Percentiles rank a stretch among this genome's conserved stretches.
Evolutionary conservation across 257 asterid species (phyloP).

Genomic region (Nicotiana attenuata): DNA sequence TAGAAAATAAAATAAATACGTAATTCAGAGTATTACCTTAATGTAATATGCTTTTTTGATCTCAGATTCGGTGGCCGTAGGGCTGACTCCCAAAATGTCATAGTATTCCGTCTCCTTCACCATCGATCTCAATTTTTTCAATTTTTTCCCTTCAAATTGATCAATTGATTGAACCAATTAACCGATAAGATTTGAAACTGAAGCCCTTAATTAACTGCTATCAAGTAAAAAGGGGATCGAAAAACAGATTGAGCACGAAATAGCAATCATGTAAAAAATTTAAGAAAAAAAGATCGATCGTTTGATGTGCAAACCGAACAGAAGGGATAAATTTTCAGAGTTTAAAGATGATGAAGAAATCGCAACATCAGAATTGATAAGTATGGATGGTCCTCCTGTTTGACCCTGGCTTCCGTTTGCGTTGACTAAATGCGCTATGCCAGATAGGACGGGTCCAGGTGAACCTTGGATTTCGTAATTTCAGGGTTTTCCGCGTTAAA

Average conservation of each 20-base stretch:
- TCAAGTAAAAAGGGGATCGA: neutral
- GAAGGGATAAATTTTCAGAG: too few relatives aligned
- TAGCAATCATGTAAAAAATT: neutral
- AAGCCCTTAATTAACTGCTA: neutral
- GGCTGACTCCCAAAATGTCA: constrained; percentile 72
- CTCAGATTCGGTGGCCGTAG: constrained; percentile 60
- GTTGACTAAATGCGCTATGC: too few relatives aligned
- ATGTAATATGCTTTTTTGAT: constrained; percentile 73
- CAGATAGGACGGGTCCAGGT: too few relatives aligned
- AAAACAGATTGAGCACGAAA: neutral
- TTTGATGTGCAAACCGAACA: neutral
- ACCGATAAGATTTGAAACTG: neutral
- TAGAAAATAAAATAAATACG: neutral
- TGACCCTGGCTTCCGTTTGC: too few relatives aligned
- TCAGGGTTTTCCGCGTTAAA: too few relatives aligned
- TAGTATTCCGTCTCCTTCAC: constrained; percentile 78
- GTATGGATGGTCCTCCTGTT: too few relatives aligned
- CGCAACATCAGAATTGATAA: too few relatives aligned
- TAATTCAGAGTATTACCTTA: constrained; percentile 32
- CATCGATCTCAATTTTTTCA: constrained; percentile 22
- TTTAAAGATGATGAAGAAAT: too few relatives aligned
- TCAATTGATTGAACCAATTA: neutral
- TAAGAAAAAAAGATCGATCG: neutral
- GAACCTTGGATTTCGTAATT: too few relatives aligned
- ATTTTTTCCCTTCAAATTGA: neutral